These are phyloP conservation scores for Termitomyces sp. DNA, from an alignment of 768 basidiomycete genomes.

Conservation along the genomic window DNA sequence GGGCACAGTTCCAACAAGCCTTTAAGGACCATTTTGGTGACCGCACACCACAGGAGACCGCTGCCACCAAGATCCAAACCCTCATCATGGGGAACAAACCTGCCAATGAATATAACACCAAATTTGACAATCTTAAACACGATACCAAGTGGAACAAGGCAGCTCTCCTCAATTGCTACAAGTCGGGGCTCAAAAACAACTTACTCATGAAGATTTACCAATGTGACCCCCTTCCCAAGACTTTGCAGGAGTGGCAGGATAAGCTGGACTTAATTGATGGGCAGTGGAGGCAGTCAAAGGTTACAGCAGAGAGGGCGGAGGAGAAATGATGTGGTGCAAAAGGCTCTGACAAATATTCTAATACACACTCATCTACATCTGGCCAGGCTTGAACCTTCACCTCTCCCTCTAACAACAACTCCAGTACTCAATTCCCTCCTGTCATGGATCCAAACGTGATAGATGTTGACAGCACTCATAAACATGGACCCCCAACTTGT, in stretches of 20 bases:
- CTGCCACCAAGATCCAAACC: neutral
- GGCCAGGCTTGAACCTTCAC: too few species aligned
- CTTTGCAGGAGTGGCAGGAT: slow-evolving; percentile 5
- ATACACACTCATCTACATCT: too few species aligned
- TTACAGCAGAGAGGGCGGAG: neutral
- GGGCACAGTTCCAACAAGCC: neutral
- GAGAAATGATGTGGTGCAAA: neutral
- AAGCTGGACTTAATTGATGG: slow-evolving; percentile 3
- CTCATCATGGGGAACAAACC: neutral
- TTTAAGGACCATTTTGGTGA: slow-evolving; percentile 3
- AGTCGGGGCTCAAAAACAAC: neutral
- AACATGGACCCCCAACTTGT: too few species aligned
- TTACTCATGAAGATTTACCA: neutral
- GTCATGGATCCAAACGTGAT: too few species aligned
- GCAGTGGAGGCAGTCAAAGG: neutral
- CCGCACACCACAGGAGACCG: neutral
- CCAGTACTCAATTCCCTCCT: too few species aligned
- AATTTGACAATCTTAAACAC: neutral
- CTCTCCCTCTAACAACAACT: too few species aligned
- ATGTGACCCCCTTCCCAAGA: neutral
- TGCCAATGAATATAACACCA: neutral
- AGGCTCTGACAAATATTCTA: too few species aligned
- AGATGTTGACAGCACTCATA: too few species aligned
- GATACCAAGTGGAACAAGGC: slow-evolving; percentile 3
- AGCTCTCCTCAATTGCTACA: slow-evolving; percentile 3